Evolutionary conservation across 805 yeast species (phyloP), one percentile per base, ranked within the genome.

Genomic region (Ogataea trehalophila): DNA sequence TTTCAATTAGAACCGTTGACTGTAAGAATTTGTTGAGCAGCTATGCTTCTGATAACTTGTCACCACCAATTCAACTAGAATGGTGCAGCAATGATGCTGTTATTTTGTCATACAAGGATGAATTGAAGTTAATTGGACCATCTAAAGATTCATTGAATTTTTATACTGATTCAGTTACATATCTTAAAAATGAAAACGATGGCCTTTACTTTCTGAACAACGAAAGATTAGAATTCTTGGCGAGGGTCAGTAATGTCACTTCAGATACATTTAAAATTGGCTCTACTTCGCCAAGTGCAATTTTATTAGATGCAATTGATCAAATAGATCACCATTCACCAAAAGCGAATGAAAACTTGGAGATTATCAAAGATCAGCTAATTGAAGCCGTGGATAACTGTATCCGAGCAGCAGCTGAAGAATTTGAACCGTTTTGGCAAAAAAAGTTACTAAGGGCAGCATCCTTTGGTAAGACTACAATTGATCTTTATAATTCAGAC

Each of bases 41-140:
- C 41, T 76, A 71, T 56, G 61, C 73, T 8, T 68, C 77, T 2
- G 61, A 58, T 20, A 57, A 58, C 47, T 22, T 63, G 26, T 46
- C 65, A 5, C 49, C 56, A 0, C 81, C 85, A 0, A 63, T 58
- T 38, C 74, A 75, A 49, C 67, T 87, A 17, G 74, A 73, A 48
- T 94, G 97, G 98, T 85, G 96, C 61, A 88, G 92, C 0, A 80
- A 83, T 54, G 96, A 89, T 65, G 88, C 94, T 0, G 80, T 91
- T 1, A 81, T 83, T 0, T 60, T 84, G 13, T 69, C 80, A 1
- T 67, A 66, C 50, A 69, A 75, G 2, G 92, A 85, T 54, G 89
- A 85, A 44, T 57, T 89, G 26, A 76, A 76, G 50, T 61, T 91
- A 15, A 73, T 84, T 34, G 96, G 95, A 0, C 92, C 96, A 0